Percentiles rank a stretch among this genome's conserved stretches.
phyloP scores from a whole-genome alignment of 257 asterid species.

The Scutellaria baicalensis region DNA sequence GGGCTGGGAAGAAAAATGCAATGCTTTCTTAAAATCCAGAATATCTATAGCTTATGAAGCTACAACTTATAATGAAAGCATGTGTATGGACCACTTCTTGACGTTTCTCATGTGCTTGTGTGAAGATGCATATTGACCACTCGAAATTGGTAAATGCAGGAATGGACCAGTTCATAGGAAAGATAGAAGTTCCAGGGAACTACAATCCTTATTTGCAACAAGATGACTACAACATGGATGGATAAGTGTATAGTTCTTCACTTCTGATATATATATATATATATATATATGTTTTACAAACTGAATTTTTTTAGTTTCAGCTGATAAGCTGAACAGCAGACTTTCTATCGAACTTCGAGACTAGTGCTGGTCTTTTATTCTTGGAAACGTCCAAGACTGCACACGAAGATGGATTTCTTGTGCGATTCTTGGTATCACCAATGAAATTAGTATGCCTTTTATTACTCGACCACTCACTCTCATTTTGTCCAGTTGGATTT shows the following conservation, averaged over 20 bases:
- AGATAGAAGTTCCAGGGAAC: constrained; percentile 39
- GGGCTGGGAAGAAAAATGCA: too few relatives aligned
- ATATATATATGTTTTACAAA: background rate
- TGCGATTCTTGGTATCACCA: background rate
- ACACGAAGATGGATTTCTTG: background rate
- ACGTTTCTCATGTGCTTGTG: background rate
- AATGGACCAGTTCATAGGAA: constrained; percentile 38
- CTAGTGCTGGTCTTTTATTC: constrained; percentile 3
- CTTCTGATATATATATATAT: too few relatives aligned
- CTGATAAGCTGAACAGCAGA: background rate
- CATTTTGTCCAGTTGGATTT: background rate
- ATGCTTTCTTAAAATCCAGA: background rate
- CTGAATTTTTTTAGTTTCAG: background rate
- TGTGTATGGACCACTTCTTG: background rate
- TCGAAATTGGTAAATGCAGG: constrained; percentile 22
- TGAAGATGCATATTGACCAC: background rate
- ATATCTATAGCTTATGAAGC: background rate
- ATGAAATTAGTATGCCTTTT: background rate
- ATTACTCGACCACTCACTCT: background rate
- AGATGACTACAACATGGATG: constrained; percentile 37
- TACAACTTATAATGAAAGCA: too few relatives aligned
- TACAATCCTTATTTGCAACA: constrained; percentile 36
- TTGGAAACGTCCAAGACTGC: background rate
- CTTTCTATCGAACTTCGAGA: constrained; percentile 8
- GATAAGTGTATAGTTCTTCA: constrained; percentile 4